These are phyloP conservation scores for Brassica balearica DNA, from an alignment of 441 rosid genomes.

Conservation along the genomic window DNA sequence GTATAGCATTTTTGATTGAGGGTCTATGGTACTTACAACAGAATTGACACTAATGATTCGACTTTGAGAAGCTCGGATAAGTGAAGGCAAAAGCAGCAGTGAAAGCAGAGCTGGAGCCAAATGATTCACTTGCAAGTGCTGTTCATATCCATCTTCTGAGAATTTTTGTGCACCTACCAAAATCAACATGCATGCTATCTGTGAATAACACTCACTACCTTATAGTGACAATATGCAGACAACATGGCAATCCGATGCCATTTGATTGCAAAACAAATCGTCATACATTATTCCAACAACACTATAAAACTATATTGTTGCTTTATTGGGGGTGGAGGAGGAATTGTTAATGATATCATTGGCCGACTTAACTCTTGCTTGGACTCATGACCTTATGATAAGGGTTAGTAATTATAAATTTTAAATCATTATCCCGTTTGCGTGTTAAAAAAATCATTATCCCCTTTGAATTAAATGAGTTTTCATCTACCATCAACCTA, in stretches of 20 bases:
- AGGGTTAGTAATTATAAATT: not conserved
- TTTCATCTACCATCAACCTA: slow-evolving; percentile 17
- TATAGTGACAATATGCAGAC: slow-evolving; percentile 13
- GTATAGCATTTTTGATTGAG: not conserved
- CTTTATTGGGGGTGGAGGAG: not conserved
- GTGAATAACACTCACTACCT: not conserved
- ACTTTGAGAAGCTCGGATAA: slow-evolving; percentile 80
- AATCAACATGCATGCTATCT: slow-evolving; percentile 22
- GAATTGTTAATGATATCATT: not conserved
- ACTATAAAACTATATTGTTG: not conserved
- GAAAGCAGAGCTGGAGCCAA: slow-evolving; percentile 91
- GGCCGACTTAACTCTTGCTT: not conserved
- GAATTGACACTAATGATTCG: slow-evolving; percentile 88
- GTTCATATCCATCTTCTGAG: slow-evolving; percentile 84
- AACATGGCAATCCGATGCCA: not conserved
- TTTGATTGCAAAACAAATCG: not conserved
- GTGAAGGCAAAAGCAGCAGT: slow-evolving; percentile 83
- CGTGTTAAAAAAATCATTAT: not conserved
- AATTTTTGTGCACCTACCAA: slow-evolving; percentile 76
- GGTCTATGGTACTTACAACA: slow-evolving; percentile 60
- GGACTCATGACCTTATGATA: not conserved
- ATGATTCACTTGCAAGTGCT: slow-evolving; percentile 97
- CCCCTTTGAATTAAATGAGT: slow-evolving; percentile 49
- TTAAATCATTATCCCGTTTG: not conserved
- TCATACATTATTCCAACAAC: not conserved